Evolutionary conservation across 371 early-diverging fungal species (phyloP), one percentile per base, ranked within the genome.

Genomic region (Encephalitozoon romaleae): DNA sequence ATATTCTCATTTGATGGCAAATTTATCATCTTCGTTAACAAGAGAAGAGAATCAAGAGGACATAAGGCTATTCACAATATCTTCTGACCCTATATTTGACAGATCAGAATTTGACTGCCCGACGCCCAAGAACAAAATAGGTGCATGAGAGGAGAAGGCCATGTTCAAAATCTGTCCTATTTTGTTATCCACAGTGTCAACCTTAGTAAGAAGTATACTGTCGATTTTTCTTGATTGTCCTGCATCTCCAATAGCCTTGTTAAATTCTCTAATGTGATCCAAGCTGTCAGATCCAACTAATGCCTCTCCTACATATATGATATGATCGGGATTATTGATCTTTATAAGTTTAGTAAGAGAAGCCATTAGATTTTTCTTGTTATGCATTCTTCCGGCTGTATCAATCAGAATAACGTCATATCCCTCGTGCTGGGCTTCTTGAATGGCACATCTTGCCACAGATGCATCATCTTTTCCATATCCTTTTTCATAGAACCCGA

Each of bases 361-460:
- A 12, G 92, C 87, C 98, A 98, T 98, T 79, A 96, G 84, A 8
- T 94, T 92, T 81, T 92, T 93, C 74, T 96, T 96, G 79, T 94
- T 94, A 81, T 96, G 96, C 98, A 96, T 98, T 68, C 98, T 89
- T 5, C 99, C 99, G 9, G 97, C 97, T 1, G 99, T 98, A 84
- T 98, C 99, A 42, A 98, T 92, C 49, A 98, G 86, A 8, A 96
- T 94, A 5, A 96, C 95, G 85, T 98, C 97, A 82, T 91, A 95
- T 0, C 87, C 85, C 52, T 93, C 86, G 43, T 79, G 67, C 78
- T 82, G 87, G 84, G 90, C 94, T 76, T 89, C 91, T 15, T 86
- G 81, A 66, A 96, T 92, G 2, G 99, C 96, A 76, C 94, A 93
- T 82, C 93, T 93, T n/a, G 96, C 96, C 70, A 98, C 94, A 3